A percentile compares a stretch with the other conserved stretches of the same genome.
Evolutionary conservation across 345 rosid species (phyloP).

Genomic region (Sonneratia alba): DNA sequence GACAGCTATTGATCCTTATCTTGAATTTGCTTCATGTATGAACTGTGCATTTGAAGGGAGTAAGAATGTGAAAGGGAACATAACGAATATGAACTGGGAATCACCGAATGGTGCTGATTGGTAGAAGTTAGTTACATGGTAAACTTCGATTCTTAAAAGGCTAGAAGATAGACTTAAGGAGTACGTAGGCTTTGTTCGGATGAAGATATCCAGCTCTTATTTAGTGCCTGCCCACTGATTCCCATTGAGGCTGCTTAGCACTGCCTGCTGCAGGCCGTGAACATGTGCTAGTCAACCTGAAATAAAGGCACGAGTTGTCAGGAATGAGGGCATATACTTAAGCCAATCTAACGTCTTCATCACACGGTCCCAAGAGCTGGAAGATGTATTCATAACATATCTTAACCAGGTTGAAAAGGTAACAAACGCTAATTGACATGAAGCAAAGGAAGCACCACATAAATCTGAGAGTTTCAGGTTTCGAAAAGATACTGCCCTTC

Average conservation of each 20-base stretch:
- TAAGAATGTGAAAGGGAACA: neutral
- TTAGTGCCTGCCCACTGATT: neutral
- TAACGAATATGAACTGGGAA: neutral
- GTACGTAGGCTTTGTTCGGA: neutral
- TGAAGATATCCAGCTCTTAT: neutral
- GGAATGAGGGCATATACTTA: neutral
- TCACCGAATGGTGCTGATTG: neutral
- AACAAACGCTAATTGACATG: neutral
- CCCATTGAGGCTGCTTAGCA: neutral
- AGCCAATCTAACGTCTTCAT: neutral
- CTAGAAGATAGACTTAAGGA: neutral
- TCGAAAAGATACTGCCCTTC: too few species aligned
- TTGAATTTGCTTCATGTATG: neutral
- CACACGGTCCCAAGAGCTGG: neutral
- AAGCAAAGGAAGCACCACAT: neutral
- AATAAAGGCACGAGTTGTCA: neutral
- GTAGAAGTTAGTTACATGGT: neutral
- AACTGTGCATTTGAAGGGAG: neutral
- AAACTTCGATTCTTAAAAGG: neutral
- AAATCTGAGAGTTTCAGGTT: too few species aligned
- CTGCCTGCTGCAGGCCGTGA: neutral
- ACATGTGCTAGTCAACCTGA: neutral
- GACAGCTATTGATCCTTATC: neutral
- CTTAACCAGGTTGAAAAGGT: too few species aligned
- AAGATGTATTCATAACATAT: too few species aligned